A percentile compares a stretch with the other conserved stretches of the same genome.
These are phyloP conservation scores for Pilatotrama ljubarskyi DNA, from an alignment of 768 basidiomycete genomes.

Conservation along the genomic window DNA sequence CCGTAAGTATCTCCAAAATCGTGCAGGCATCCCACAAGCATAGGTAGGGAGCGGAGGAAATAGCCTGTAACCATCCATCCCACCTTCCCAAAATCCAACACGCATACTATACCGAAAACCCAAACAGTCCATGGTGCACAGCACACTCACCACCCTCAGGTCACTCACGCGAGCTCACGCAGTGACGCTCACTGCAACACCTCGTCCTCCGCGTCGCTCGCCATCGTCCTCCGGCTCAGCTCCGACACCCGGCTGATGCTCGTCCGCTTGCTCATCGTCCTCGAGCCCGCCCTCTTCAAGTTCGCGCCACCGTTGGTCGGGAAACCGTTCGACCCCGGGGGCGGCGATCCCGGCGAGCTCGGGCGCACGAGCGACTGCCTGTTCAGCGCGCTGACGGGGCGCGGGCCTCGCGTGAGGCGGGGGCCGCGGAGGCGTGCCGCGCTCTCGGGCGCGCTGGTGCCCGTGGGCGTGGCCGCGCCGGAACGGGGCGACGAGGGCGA, in stretches of 20 bases:
- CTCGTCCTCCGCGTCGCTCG: slow-evolving; percentile 81
- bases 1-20: too few species aligned
- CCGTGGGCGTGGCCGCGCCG: slow-evolving; percentile 36
- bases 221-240: slow-evolving; percentile 74
- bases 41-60: too few species aligned
- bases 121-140: not conserved
- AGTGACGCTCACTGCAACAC: slow-evolving; percentile 44
- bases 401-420: slow-evolving; percentile 48
- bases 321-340: slow-evolving; percentile 7
- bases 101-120: not conserved
- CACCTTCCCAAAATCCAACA: too few species aligned
- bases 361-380: slow-evolving; percentile 38
- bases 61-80: too few species aligned
- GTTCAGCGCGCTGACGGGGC: slow-evolving; percentile 57
- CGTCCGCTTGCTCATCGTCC: slow-evolving; percentile 30
- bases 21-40: too few species aligned
- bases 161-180: not conserved
- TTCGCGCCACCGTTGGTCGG: not conserved
- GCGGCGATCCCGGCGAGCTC: slow-evolving; percentile 18
- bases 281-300: slow-evolving; percentile 24
- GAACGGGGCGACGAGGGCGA: slow-evolving; percentile 34
- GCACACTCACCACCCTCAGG: not conserved
- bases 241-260: slow-evolving; percentile 34
- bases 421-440: slow-evolving; percentile 45
- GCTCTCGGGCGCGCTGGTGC: slow-evolving; percentile 30